Evolutionary conservation across 345 rosid species (phyloP).

Genomic region (Eucalyptus cladocalyx): DNA sequence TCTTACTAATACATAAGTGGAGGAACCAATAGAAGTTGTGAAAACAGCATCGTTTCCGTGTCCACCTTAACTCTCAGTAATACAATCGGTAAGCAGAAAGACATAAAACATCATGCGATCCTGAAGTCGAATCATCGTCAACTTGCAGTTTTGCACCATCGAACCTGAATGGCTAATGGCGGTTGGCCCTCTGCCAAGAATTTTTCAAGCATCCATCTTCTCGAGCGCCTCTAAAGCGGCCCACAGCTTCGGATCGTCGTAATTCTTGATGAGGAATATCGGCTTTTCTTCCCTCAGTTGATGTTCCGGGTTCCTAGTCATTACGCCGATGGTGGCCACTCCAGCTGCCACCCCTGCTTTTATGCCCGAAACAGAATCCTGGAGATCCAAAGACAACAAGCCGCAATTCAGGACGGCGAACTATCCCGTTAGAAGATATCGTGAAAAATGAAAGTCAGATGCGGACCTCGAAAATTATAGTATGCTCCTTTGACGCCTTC

Average conservation of each 20-base stretch:
- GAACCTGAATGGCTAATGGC: background rate
- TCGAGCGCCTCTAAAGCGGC: conserved; percentile 71
- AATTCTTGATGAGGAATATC: conserved; percentile 55
- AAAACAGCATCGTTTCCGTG: background rate
- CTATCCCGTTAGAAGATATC: background rate
- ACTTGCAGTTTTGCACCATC: background rate
- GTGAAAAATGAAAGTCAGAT: background rate
- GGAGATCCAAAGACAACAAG: background rate
- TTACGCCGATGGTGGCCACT: conserved; percentile 76
- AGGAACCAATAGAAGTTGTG: background rate
- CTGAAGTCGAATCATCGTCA: background rate
- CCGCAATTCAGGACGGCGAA: background rate
- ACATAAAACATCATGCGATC: background rate
- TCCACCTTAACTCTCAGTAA: background rate
- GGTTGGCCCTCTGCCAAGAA: background rate
- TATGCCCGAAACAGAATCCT: conserved; percentile 90
- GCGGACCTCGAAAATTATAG: conserved; percentile 61
- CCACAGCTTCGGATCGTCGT: conserved; percentile 75
- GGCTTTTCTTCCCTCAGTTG: conserved; percentile 64
- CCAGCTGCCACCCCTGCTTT: conserved; percentile 97
- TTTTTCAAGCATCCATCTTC: conserved; percentile 9
- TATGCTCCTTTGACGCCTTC: conserved; percentile 75
- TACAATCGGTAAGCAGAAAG: background rate
- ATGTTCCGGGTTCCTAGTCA: conserved; percentile 69
- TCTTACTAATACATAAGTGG: background rate